Base-by-base conservation (phyloP, 1,284 basidiomycete species). In the Moesziomyces sp. region DNA sequence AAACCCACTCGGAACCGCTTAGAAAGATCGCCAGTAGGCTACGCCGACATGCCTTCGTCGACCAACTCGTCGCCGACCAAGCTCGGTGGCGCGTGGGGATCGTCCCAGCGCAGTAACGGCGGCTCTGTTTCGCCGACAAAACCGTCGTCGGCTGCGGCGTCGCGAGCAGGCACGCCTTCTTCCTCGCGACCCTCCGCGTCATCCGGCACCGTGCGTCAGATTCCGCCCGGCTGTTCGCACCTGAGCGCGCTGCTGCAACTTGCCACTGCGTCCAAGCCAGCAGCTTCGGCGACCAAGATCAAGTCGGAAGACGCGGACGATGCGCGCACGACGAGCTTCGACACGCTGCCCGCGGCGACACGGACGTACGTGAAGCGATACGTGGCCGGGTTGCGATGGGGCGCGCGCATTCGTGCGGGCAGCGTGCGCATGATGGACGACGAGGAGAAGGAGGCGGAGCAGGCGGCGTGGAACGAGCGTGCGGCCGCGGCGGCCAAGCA, bases 371-470 rank as follows among this genome's bases (percentile, higher is more conserved):
- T 82, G 14, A 51, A 70, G 50, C 64, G 77, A 23, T 82, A 81
- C 61, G 61, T 69, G 5, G 65, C 78, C 0, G 81, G 76, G 9
- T 40, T 83, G 13, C 68, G 79, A 19, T 83, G 74, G 71, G 81
- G 79, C 9, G 60, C 56, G 5, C 67, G 65, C 40, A 73, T 81
- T 38, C 64, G 69, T n/a, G 58, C 50, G 0, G 81, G 81, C 8
- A 45, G 74, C 46, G 57, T 81, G 44, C 66, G 63, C 35, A 63
- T 69, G 54, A 61, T 68, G 51, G 73, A 76, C 46, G 59, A 74
- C 19, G 73, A 71, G 11, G 70, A 71, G 13, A 54, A 63, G 35
- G 54, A 64, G n/a, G 57, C 71, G n/a, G 56, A 69, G 35, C 24
- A 50, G 46, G 23, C 52, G 16, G 49, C 55, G 33, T 58, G 46